Base-by-base conservation (phyloP, 2,329 filamentous ascomycete genomes). In the Colletotrichum sp. region DNA sequence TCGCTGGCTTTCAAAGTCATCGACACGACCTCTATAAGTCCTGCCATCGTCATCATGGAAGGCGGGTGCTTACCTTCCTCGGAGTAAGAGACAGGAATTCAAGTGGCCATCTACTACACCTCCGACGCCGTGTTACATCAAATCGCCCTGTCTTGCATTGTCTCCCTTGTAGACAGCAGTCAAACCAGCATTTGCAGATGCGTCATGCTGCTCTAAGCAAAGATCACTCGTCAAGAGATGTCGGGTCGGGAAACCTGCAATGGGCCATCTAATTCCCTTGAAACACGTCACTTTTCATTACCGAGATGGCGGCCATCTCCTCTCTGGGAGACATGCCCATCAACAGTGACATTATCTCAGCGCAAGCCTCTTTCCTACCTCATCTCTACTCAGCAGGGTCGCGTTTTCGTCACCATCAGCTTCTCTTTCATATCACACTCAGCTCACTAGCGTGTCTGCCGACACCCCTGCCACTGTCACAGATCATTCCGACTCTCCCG, bases 111-210 rank as follows among this genome's bases (percentile, higher is more conserved):
- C 6, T 22, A 34, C n/a, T 62, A 22, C n/a, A 7, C 32, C 58
- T 15, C 58, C 58, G 58, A 62, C 58, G 58, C 30, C 28, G n/a
- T 62, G 58, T 62, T 18, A 36, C 58, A 62, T 15, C 18, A 62
- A 34, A 62, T 34, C n/a, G n/a, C 32, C 18, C 58, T 34, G 30
- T 62, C 43, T 55, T 64, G 55, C 32, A 56, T 34, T 32, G 27
- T 25, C 43, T 52, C 43, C 3, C 43, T 13, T 52, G 32, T 16
- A 25, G 27, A 27, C 55, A 75, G 32, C 62, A 66, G 69, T 75
- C 62, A 64, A 72, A 67, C 61, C 30, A 27, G 62, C 73, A 75
- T 66, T 62, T 34, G 34, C 73, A 67, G 34, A 67, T 61, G 62
- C 55, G 39, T 39, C 28, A 34, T 67, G 69, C 25, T 39, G 27